These are phyloP conservation scores for Rhododendron simsii DNA, from an alignment of 148 eudicot genomes.

Conservation along the genomic window DNA sequence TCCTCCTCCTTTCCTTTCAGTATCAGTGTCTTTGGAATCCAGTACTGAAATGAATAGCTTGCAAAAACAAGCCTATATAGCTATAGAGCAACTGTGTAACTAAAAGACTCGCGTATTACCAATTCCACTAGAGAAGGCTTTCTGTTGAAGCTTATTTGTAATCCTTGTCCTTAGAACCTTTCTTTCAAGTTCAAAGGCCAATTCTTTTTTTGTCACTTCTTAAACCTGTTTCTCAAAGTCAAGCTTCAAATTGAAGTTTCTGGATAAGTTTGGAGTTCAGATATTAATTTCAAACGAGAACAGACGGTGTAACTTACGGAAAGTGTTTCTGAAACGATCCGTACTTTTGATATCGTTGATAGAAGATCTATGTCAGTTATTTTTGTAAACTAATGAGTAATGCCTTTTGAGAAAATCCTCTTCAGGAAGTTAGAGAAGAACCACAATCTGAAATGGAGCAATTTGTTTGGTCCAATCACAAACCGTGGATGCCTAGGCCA, in stretches of 20 bases:
- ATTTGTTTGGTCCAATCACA: too few species aligned
- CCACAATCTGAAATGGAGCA: slow-evolving; percentile 10
- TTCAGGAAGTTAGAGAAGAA: slow-evolving; percentile 31
- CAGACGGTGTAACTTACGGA: not conserved
- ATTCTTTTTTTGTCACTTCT: not conserved
- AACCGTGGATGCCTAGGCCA: too few species aligned
- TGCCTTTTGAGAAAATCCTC: not conserved
- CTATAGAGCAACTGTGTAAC: not conserved
- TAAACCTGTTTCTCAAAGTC: too few species aligned
- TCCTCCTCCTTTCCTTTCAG: not conserved
- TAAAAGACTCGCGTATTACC: not conserved
- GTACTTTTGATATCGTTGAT: not conserved
- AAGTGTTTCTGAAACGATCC: too few species aligned
- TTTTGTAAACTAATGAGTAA: not conserved
- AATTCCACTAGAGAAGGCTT: not conserved
- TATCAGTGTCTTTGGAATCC: too few species aligned
- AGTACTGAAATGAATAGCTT: not conserved
- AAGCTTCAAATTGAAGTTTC: too few species aligned
- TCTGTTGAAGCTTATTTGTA: slow-evolving; percentile 7
- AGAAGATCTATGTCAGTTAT: not conserved
- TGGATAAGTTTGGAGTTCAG: too few species aligned
- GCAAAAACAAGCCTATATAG: not conserved
- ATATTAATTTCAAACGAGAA: not conserved
- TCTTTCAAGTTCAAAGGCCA: too few species aligned
- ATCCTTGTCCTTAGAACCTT: too few species aligned